Conservation (phyloP, 495 filamentous ascomycete genomes). For the Cryomyces minteri region DNA sequence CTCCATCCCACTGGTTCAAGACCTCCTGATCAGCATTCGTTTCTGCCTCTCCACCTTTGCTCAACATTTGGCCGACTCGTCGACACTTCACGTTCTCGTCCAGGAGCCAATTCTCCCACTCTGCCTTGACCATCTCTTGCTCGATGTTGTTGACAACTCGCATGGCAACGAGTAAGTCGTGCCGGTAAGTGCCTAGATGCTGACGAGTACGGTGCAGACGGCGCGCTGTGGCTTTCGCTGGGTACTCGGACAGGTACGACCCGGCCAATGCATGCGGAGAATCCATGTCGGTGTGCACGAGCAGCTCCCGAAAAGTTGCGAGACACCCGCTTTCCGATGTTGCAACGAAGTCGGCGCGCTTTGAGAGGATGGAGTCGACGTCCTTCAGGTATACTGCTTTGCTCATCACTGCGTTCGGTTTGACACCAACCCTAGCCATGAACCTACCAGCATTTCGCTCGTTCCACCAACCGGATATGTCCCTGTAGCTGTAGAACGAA, state of each 20-base stretch:
- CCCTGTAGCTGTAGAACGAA: conserved; percentile 45
- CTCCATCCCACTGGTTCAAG: too few species aligned
- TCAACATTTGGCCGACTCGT: too few species aligned
- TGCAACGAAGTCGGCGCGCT: conserved; percentile 8
- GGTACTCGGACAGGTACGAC: too few species aligned
- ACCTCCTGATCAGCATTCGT: too few species aligned
- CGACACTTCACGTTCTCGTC: conserved; percentile 52
- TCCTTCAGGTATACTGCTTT: conserved; percentile 70
- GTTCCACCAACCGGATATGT: conserved; percentile 60
- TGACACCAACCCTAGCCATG: conserved; percentile 63
- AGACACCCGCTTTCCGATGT: conserved; percentile 1
- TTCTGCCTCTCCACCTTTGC: too few species aligned
- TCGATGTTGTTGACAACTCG: conserved; percentile 81
- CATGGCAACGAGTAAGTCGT: conserved; percentile 81
- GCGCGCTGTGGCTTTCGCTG: conserved; percentile 25
- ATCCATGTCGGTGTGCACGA: not conserved
- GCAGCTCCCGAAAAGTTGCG: conserved; percentile 4
- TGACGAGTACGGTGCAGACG: conserved; percentile 62
- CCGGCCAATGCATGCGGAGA: too few species aligned
- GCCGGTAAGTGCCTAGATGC: conserved; percentile 66
- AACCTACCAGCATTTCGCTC: conserved; percentile 64
- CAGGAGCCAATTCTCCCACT: conserved; percentile 81
- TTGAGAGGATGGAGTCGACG: conserved; percentile 47
- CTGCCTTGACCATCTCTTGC: conserved; percentile 58
- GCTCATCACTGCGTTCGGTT: conserved; percentile 61